Percentiles rank a stretch among this genome's conserved stretches.
Evolutionary conservation across 1,284 basidiomycete genomes (phyloP).

Genomic region (Rhodotorula sp.): DNA sequence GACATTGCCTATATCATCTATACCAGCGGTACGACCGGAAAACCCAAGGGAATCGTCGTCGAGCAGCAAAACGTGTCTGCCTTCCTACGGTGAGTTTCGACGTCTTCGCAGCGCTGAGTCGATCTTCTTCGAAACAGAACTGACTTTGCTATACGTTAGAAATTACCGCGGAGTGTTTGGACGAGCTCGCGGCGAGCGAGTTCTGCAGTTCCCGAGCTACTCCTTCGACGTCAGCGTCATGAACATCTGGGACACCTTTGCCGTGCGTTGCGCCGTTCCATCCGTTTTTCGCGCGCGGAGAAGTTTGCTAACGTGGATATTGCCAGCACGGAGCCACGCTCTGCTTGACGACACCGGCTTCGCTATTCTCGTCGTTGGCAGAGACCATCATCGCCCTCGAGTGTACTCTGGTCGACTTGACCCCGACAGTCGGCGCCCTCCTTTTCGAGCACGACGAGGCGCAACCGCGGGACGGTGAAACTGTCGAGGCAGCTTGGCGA

Average conservation of each 20-base stretch:
- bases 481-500: conserved; percentile 22
- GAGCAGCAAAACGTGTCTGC: conserved; percentile 38
- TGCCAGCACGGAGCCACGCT: conserved; percentile 41
- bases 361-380: conserved; percentile 39
- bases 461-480: conserved; percentile 29
- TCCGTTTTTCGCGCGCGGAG: too few species aligned
- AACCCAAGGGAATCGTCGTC: conserved; percentile 41
- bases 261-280: conserved; percentile 12
- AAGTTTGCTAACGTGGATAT: neutral
- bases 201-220: conserved; percentile 43
- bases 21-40: conserved; percentile 42
- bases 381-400: conserved; percentile 32
- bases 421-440: conserved; percentile 39
- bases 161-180: conserved; percentile 42
- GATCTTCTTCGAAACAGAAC: neutral
- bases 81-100: conserved; percentile 31
- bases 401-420: conserved; percentile 42
- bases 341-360: conserved; percentile 39
- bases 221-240: conserved; percentile 43
- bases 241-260: conserved; percentile 43
- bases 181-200: conserved; percentile 31
- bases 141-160: neutral
- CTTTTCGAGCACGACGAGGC: conserved; percentile 41
- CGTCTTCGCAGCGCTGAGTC: neutral
- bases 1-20: conserved; percentile 42